A percentile compares a stretch with the other conserved stretches of the same genome.
phyloP scores from a whole-genome alignment of 169 alveolate species.

The Cryptosporidium canis region DNA sequence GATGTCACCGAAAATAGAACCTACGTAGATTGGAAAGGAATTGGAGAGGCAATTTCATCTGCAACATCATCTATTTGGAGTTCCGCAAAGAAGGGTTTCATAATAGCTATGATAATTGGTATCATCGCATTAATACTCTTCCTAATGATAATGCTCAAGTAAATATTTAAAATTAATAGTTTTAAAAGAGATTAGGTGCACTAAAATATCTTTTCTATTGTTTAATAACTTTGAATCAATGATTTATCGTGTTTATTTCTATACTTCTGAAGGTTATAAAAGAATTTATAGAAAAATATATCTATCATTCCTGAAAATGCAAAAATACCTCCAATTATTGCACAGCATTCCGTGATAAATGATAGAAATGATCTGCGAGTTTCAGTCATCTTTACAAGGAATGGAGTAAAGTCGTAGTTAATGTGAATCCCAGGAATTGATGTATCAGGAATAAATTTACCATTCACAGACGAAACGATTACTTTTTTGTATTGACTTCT shows the following conservation, averaged over 20 bases:
- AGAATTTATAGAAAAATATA: slow-evolving; percentile 34
- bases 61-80: slow-evolving; percentile 82
- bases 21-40: slow-evolving; percentile 88
- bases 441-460: slow-evolving; percentile 57
- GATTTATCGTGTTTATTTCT: not conserved
- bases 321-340: slow-evolving; percentile 70
- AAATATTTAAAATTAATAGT: not conserved
- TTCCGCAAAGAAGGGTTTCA: slow-evolving; percentile 50
- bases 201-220: not conserved
- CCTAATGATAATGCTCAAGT: slow-evolving; percentile 51
- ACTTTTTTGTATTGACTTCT: slow-evolving; percentile 57
- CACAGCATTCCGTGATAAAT: slow-evolving; percentile 58
- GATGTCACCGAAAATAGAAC: slow-evolving; percentile 88
- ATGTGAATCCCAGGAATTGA: slow-evolving; percentile 64
- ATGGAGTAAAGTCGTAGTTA: slow-evolving; percentile 65
- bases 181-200: not conserved
- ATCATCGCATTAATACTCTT: slow-evolving; percentile 51
- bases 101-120: slow-evolving; percentile 56
- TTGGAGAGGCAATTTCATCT: slow-evolving; percentile 83
- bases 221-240: slow-evolving; percentile 30
- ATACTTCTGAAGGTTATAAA: not conserved
- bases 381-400: slow-evolving; percentile 58
- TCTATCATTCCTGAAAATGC: slow-evolving; percentile 72
- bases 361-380: slow-evolving; percentile 55
- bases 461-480: slow-evolving; percentile 24